Percentiles rank a stretch among this genome's conserved stretches.
phyloP scores from a whole-genome alignment of 2,329 filamentous ascomycete species.

The Stachybotrys echinatus region DNA sequence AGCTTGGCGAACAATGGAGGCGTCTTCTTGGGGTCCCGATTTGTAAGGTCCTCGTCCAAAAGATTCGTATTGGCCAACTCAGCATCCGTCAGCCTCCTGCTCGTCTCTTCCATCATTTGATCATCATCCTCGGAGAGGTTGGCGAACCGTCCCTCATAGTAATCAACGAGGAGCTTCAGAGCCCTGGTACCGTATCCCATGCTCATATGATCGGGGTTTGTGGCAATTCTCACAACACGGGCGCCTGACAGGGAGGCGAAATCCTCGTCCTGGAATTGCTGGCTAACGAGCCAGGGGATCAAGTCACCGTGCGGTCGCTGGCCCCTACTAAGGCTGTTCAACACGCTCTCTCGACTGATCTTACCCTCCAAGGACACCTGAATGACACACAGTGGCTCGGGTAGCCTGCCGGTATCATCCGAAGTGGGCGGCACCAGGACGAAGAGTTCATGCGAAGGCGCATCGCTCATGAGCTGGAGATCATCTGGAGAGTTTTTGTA shows the following conservation, averaged over 20 bases:
- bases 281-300: conserved; percentile 95
- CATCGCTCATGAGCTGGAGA: conserved; percentile 97
- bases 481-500: conserved; percentile 99
- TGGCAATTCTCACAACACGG: conserved; percentile 88
- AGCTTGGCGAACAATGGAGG: conserved; percentile 89
- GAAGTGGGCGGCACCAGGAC: conserved; percentile 84
- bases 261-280: conserved; percentile 97
- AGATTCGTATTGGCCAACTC: conserved; percentile 74
- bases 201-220: conserved; percentile 84
- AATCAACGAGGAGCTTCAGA: conserved; percentile 80
- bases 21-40: conserved; percentile 86
- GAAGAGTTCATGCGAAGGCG: conserved; percentile 92
- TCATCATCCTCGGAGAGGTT: conserved; percentile 69
- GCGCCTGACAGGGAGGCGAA: conserved; percentile 92
- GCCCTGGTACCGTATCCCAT: conserved; percentile 95
- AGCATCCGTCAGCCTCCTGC: conserved; percentile 74
- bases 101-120: conserved; percentile 49
- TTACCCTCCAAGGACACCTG: conserved; percentile 92
- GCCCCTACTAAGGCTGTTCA: conserved; percentile 84
- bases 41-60: conserved; percentile 80
- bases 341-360: conserved; percentile 87
- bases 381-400: conserved; percentile 90
- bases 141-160: conserved; percentile 91
- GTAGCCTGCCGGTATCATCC: conserved; percentile 71
- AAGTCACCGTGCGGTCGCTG: conserved; percentile 86